Evolutionary conservation across 179 eudicot genomes (phyloP).

Genomic region (Nepenthes alata): DNA sequence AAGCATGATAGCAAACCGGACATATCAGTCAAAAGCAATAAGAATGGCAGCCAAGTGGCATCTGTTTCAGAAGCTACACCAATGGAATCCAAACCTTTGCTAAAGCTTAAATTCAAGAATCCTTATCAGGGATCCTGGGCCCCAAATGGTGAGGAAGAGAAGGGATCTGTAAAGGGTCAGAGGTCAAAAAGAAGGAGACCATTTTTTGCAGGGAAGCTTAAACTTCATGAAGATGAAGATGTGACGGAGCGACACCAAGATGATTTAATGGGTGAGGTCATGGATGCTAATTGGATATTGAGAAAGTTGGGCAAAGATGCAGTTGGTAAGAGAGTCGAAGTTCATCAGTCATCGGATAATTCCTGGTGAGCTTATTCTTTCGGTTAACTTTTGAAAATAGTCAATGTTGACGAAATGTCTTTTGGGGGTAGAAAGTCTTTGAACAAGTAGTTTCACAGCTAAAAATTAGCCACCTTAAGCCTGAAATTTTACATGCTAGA

Average conservation of each 20-base stretch:
- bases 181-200: constrained; percentile 87
- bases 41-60: constrained; percentile 18
- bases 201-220: constrained; percentile 27
- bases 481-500: neutral
- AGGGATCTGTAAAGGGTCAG: constrained; percentile 67
- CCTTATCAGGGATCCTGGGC: constrained; percentile 45
- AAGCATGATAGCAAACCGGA: constrained; percentile 34
- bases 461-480: no score
- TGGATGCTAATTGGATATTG: constrained; percentile 81
- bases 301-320: constrained; percentile 88
- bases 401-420: no score
- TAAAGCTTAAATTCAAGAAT: constrained; percentile 70
- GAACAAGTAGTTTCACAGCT: no score
- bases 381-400: no score
- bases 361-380: constrained; percentile 45
- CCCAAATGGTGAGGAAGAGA: constrained; percentile 57
- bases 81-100: constrained; percentile 61
- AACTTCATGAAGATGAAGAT: constrained; percentile 31
- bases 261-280: constrained; percentile 37
- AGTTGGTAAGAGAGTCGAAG: constrained; percentile 84
- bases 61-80: constrained; percentile 23
- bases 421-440: no score
- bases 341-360: constrained; percentile 73
- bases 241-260: constrained; percentile 30
- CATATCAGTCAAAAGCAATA: constrained; percentile 23